phyloP scores from a whole-genome alignment of 306 rosid genomes.

The Mimosa bimucronata region DNA sequence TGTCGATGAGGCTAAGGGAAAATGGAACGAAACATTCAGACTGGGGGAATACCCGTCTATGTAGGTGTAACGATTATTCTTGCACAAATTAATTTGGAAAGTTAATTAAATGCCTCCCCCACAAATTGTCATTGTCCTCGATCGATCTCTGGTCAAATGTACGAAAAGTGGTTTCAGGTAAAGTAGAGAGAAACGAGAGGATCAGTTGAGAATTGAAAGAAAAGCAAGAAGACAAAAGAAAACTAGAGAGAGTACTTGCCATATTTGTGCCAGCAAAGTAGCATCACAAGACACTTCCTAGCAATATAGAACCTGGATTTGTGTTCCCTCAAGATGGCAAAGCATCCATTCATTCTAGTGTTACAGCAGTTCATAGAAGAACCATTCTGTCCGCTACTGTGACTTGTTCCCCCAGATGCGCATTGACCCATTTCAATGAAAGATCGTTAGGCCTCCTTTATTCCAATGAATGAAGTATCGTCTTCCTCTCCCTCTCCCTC shows the following conservation, averaged over 20 bases:
- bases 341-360: slow-evolving; percentile 36
- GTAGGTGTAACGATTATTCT: neutral
- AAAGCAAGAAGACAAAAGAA: slow-evolving; percentile 1
- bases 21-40: no score
- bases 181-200: neutral
- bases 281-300: slow-evolving; percentile 44
- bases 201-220: neutral
- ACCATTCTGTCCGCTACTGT: slow-evolving; percentile 18
- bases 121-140: neutral
- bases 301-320: slow-evolving; percentile 51
- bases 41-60: no score
- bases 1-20: no score
- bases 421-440: slow-evolving; percentile 47
- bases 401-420: slow-evolving; percentile 19
- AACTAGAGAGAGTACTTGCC: slow-evolving; percentile 30
- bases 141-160: neutral
- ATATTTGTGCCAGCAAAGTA: slow-evolving; percentile 24
- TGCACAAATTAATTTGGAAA: neutral
- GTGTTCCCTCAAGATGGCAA: slow-evolving; percentile 40
- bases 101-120: neutral
- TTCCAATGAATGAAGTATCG: neutral
- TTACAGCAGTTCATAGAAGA: neutral
- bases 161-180: neutral
- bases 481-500: neutral
- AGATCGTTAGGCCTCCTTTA: neutral